Base-by-base conservation (phyloP, 2,329 filamentous ascomycete species). In the Calonectria fujianensis region DNA sequence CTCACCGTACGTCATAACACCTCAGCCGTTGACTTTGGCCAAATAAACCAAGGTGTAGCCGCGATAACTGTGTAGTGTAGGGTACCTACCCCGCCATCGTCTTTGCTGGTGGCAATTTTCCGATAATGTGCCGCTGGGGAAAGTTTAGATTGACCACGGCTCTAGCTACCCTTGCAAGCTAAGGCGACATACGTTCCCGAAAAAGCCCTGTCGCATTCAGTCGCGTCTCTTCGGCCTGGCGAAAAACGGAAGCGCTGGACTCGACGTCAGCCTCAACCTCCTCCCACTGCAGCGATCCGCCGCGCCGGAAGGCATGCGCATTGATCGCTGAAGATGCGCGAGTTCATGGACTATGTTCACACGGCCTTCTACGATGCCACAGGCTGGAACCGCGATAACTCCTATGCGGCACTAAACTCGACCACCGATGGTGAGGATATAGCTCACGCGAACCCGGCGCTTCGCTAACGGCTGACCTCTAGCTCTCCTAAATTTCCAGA, bases 321-420 rank as follows among this genome's bases (percentile, higher is more conserved):
- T 71, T 59, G 71, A 67, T 73, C 75, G 78, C 76, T 82, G 82
- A 87, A 87, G 69, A 98, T 98, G 96, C 93, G 97, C 88, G 94
- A 96, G 87, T 98, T 98, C 89, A 98, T 98, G 95, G 96, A 98
- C 87, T 96, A 97, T 88, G 94, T 98, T 88, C 95, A 98, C 87
- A 91, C 94, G 87, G 94, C 95, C 82, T 98, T 98, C 87, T 95
- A 95, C 85, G 90, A 94, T 84, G 93, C 94, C 72, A 96, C 96
- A 59, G 91, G 94, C 84, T 98, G 96, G 96, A 94, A 96, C 83
- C 90, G 92, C 82, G 95, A 98, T 88, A 98, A 98, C 86, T 97
- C 95, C 75, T 98, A 98, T 87, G 93, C 95, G 79, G 92, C 93
- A 78, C 89, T 98, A 82, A 98, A 96, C 80, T 93, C 94, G 73